Conservation (phyloP, 331 rosid species). For the Pyrus hybrid region DNA sequence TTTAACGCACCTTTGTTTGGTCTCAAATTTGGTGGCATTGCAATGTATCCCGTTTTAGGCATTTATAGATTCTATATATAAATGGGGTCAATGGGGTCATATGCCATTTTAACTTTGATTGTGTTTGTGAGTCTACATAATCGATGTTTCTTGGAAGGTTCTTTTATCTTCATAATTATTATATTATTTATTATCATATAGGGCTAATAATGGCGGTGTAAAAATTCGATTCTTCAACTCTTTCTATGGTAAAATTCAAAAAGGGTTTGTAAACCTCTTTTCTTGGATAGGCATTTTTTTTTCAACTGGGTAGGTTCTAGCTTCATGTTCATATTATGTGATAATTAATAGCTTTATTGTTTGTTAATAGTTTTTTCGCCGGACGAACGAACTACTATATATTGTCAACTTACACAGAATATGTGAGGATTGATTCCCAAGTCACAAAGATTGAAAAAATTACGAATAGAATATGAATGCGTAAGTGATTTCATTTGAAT, state of each 20-base stretch:
- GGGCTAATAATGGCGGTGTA: constrained; percentile 10
- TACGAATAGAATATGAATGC: constrained; percentile 4
- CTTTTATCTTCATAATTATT: too few relatives aligned
- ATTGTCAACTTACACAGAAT: constrained; percentile 8
- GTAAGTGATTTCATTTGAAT: neutral
- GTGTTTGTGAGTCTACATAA: too few relatives aligned
- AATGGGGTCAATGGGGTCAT: neutral
- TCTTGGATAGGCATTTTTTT: constrained; percentile 11
- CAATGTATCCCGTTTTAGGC: neutral
- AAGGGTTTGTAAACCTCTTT: constrained; percentile 13
- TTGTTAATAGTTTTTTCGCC: neutral
- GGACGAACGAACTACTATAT: too few relatives aligned
- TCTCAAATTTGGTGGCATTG: constrained; percentile 3
- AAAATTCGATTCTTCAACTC: constrained; percentile 65
- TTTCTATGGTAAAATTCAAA: constrained; percentile 5
- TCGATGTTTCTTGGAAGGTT: too few relatives aligned
- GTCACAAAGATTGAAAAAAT: neutral
- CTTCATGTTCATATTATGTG: neutral
- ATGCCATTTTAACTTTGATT: constrained; percentile 28
- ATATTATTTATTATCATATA: neutral
- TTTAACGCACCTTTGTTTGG: neutral
- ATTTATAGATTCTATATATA: neutral
- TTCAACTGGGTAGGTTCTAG: constrained; percentile 12
- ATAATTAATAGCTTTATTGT: constrained; percentile 10
- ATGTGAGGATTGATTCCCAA: constrained; percentile 3